These are phyloP conservation scores for Stylosanthes scabra DNA, from an alignment of 331 rosid species.

Conservation along the genomic window DNA sequence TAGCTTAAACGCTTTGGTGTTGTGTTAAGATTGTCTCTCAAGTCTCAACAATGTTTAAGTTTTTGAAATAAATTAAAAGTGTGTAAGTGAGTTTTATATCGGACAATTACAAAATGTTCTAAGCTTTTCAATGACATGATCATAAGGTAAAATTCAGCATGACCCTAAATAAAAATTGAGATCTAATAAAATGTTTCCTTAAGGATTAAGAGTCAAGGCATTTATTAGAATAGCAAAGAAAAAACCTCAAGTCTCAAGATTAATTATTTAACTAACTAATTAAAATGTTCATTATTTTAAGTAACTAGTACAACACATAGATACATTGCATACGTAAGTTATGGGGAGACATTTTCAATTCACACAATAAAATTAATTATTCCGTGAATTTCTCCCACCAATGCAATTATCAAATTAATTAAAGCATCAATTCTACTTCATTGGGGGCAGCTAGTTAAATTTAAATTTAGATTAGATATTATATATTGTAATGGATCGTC, in stretches of 20 bases:
- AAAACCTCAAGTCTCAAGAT: slow-evolving; percentile 17
- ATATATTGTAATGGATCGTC: neutral
- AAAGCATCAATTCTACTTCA: slow-evolving; percentile 13
- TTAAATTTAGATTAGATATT: too few relatives aligned
- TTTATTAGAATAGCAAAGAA: slow-evolving; percentile 20
- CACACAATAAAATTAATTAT: neutral
- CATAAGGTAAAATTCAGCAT: neutral
- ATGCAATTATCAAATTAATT: neutral
- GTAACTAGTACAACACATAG: slow-evolving; percentile 1
- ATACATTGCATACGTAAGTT: slow-evolving; percentile 15
- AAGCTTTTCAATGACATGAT: too few relatives aligned
- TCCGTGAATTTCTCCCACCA: neutral
- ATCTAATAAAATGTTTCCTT: slow-evolving; percentile 38
- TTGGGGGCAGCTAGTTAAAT: neutral
- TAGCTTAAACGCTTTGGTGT: too few relatives aligned
- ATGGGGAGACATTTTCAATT: neutral
- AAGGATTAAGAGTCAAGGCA: slow-evolving; percentile 47
- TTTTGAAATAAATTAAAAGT: too few relatives aligned
- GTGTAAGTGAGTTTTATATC: too few relatives aligned
- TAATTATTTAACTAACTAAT: slow-evolving; percentile 26
- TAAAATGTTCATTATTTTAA: slow-evolving; percentile 21
- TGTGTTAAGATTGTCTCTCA: too few relatives aligned
- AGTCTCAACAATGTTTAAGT: too few relatives aligned
- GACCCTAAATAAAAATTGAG: slow-evolving; percentile 12
- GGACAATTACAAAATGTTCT: too few relatives aligned